Percentiles rank a stretch among this genome's conserved stretches.
phyloP scores from a whole-genome alignment of 2,329 filamentous ascomycete species.

The Fusarium neocosmosporiellum region DNA sequence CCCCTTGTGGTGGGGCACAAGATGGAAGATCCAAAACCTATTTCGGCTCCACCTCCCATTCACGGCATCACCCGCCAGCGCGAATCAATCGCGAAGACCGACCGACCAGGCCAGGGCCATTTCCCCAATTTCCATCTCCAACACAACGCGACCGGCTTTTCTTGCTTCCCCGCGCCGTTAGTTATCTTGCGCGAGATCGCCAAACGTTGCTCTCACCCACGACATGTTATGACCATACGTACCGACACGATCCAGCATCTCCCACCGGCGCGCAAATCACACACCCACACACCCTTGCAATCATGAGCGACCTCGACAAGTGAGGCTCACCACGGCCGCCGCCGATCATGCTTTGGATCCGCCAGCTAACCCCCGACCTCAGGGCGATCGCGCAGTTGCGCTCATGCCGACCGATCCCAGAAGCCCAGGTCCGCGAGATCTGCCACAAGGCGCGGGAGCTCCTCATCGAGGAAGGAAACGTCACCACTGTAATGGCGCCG shows the following conservation, averaged over 20 bases:
- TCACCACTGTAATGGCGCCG: constrained; percentile 92
- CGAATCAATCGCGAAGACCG: constrained; percentile 24
- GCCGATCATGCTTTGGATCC: constrained; percentile 7
- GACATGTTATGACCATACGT: constrained; percentile 42
- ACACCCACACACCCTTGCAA: constrained; percentile 33
- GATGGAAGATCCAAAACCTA: background rate
- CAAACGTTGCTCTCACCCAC: background rate
- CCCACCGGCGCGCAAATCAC: constrained; percentile 35
- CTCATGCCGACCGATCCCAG: constrained; percentile 94
- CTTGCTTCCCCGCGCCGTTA: background rate
- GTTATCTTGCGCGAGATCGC: background rate
- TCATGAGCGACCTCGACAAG: constrained; percentile 96
- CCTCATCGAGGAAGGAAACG: constrained; percentile 96
- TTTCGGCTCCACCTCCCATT: background rate
- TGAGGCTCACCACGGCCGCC: constrained; percentile 54
- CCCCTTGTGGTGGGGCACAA: background rate
- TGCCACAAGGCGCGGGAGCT: constrained; percentile 98
- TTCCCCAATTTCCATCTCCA: constrained; percentile 25
- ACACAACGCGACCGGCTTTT: constrained; percentile 16
- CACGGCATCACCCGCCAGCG: constrained; percentile 22
- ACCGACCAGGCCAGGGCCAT: constrained; percentile 16
- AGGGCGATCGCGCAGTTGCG: constrained; percentile 96
- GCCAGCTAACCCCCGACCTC: constrained; percentile 21
- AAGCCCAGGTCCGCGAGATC: constrained; percentile 93
- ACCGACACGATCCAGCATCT: constrained; percentile 17